Conservation (phyloP, 1,284 basidiomycete genomes). For the Fomitopsis pinicola region DNA sequence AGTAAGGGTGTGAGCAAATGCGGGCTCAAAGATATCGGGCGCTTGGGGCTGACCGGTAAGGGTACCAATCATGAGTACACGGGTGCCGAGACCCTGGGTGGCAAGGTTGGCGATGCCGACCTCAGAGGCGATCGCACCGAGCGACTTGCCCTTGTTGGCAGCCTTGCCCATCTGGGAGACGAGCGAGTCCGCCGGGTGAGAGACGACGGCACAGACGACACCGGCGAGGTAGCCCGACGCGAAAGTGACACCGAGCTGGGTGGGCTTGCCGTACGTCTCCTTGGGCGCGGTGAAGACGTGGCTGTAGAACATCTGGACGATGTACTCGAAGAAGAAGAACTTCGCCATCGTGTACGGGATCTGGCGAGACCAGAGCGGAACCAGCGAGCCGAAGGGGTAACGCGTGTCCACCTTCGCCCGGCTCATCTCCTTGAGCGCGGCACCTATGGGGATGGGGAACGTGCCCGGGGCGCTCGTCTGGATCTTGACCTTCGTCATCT, state of each 20-base stretch:
- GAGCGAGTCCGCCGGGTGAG: conserved; percentile 77
- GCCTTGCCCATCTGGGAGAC: conserved; percentile 78
- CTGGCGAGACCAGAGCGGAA: conserved; percentile 83
- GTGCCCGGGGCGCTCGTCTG: conserved; percentile 71
- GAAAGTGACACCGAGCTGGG: conserved; percentile 78
- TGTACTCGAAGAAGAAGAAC: conserved; percentile 83
- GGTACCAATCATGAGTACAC: conserved; percentile 80
- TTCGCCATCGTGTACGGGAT: conserved; percentile 89
- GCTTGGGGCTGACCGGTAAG: conserved; percentile 46
- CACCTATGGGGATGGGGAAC: conserved; percentile 69
- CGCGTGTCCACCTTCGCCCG: conserved; percentile 61
- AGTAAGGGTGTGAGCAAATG: neutral
- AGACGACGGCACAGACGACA: conserved; percentile 79
- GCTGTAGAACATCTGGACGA: conserved; percentile 72
- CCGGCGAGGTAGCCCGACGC: conserved; percentile 80
- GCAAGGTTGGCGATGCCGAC: conserved; percentile 58
- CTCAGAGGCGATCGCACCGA: conserved; percentile 63
- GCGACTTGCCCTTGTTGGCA: conserved; percentile 70
- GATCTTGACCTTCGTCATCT: conserved; percentile 86
- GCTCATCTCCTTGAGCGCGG: conserved; percentile 68
- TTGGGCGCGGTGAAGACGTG: conserved; percentile 73
- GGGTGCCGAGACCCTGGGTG: conserved; percentile 78
- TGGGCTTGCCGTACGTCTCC: conserved; percentile 63
- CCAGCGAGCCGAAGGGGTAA: conserved; percentile 77
- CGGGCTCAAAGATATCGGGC: neutral